Base-by-base conservation (phyloP, 179 eudicot species). In the Spergularia azorica region DNA sequence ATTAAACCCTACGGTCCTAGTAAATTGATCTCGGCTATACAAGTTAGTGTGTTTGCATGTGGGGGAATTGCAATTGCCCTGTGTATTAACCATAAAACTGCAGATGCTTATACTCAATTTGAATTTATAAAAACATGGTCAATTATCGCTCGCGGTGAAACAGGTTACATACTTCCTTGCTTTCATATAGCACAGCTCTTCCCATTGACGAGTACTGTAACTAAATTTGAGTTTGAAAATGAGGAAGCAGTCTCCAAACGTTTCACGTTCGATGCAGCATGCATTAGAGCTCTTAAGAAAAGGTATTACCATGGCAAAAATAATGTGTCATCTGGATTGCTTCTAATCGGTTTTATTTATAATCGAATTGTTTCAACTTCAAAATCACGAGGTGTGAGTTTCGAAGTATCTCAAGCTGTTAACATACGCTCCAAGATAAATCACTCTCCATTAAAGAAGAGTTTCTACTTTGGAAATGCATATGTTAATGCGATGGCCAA, bases 111-210 rank as follows among this genome's bases (percentile, higher is more conserved):
- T 3, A 72, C 86, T 0, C 7, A 73, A 0, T 13, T 48, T 2
- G 18, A 52, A 54, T 83, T 83, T 61, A 11, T 73, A 9, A 80
- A 63, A 0, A 63, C 68, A 17, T 83, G 86, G 83, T 72, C 79
- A 2, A 54, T 50, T 4, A 54, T 65, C 15, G 66, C 79, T 67
- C 60, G 26, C 0, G 73, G 65, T 12, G 82, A 59, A 2, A 46
- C 7, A 46, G 9, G 50, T 46, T 46, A 46, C 50, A 46, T 5
- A 8, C 50, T 46, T 46, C 50, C 50, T 46, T 46, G 50, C 50
- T 46, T 46, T 46, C 1, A 46, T 46, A 0, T 46, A 46, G 50
- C 50, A 46, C 2, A 46, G 50, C 50, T 46, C 50, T 46, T 46
- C 50, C 50, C 50, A 8, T 46, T 46, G 9, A 46, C 50, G 50